Base-by-base conservation (phyloP, 345 rosid genomes). In the Draba incana region DNA sequence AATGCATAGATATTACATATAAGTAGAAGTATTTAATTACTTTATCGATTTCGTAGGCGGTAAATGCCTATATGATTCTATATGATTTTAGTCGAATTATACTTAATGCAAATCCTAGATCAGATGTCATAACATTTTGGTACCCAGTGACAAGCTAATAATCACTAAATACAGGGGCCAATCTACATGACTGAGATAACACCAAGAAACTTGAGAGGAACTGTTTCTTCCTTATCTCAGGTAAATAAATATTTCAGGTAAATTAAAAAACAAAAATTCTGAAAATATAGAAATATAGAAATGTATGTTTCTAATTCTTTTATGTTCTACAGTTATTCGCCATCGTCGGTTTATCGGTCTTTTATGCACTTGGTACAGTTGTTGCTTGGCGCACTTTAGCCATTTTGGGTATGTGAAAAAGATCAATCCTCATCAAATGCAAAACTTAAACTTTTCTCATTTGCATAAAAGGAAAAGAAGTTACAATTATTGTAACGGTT, bases 311-410 rank as follows among this genome's bases (percentile, higher is more conserved):
- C 10, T 57, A 42, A 39, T n/a, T n/a, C 7, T 56, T 42, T 13
- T 4, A 33, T 73, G 12, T 43, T 62, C 14, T 35, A 10, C 58
- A 76, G 79, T 45, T 76, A 61, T 70, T 71, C 13, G 16, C 28
- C 0, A 72, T 68, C 0, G 37, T 70, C 1, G 75, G 79, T 71
- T n/a, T 65, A 64, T 76, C 79, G 0, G 71, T 14, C 43, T 20
- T 41, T 37, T 76, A 70, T 49, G 52, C 23, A 23, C 42, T 76
- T 53, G 79, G 79, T 44, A 64, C 72, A 0, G 15, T 53, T 0
- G 59, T 76, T 30, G 3, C 57, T 16, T 76, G 79, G 79, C 79
- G 76, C 71, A 47, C 23, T 47, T 68, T 75, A 41, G 79, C 79
- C 30, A 46, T 70, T 62, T 64, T 75, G 10, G 78, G 78, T 68